Evolutionary conservation across 306 rosid species (phyloP), one percentile per base, ranked within the genome.

Genomic region (Sicyos edulis): DNA sequence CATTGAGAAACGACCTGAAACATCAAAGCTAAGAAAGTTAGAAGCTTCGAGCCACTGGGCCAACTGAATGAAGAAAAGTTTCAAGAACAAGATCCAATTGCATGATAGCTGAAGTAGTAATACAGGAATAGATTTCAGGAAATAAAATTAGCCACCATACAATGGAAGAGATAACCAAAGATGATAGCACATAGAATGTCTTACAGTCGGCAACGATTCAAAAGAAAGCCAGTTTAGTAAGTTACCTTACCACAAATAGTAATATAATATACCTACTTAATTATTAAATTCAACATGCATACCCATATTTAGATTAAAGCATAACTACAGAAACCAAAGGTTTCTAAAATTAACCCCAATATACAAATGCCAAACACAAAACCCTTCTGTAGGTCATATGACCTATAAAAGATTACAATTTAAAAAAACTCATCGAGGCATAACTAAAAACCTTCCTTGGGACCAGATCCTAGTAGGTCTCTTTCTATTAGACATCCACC

Each of bases 1-100:
- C 83, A 83, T 60, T 77, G 59, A 66, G 93, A 77, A 76, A 87
- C 87, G 42, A 88, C 82, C 96, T 92, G 96, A 74, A 52, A 74
- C 42, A 52, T 26, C 75, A 74, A 71, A 54, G 79, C 37, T 49
- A 3, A 8, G 58, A 19, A 32, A 74, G 71, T 42, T 45, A 29
- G 19, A 42, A 21, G 55, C 54, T 45, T 66, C 40, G 29, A 45
- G 37, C 19, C 3, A 44, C 12, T 45, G 20, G 52, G 17, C 71
- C 55, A 19, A 66, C 17, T 66, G 29, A 15, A 66, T n/a, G 9
- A 40, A 34, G 53, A 65, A 20, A 65, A 66, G 1, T 66, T 65
- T 44, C 37, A 45, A 66, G 54, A 42, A 66, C 71, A 20, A 20
- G 26, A 42, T 64, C 53, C 71, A 66, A 66, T 11, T 20, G 71